Base-by-base conservation (phyloP, 192 early-diverging fungal genomes). In the Linnemannia zychae region DNA sequence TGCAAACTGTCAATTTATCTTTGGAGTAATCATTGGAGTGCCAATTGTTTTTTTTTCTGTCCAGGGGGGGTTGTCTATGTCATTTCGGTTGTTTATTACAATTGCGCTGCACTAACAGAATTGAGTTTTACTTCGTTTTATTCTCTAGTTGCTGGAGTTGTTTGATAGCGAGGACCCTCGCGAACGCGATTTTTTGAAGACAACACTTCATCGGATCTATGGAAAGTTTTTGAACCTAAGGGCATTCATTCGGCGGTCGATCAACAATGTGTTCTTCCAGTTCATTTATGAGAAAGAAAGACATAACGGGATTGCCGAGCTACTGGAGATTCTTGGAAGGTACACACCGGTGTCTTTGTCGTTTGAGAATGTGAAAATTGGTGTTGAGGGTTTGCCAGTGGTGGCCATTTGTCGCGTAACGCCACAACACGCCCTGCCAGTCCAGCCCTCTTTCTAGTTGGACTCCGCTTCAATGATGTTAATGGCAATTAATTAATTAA, bases 91-190 rank as follows among this genome's bases (percentile, higher is more conserved):
- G 24, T 63, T 33, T 60, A 1, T 63, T 44, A 3, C n/a, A 24
- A 31, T 63, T 63, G 57, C 47, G 53, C 48, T 72, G 52, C 44
- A 16, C 76, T 3, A 78, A 78, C 24, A 38, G 50, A 50, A 17
- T 57, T 49, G 28, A 33, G 24, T 75, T 80, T 24, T 4, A 15
- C 34, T 7, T 72, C 15, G 31, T 53, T 36, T 50, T 36, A 9
- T 24, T 69, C 48, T 22, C 50, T 87, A 99, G 97, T 89, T 99
- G 12, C 89, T 99, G 74, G 97, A 98, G 66, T 88, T 99, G 24
- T 99, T 99, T 89, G 98, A 99, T 81, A 96, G 95, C 78, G 98
- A 99, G 88, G 98, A 99, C 89, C 97, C 97, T 17, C 90, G 98
- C 65, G 98, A 99, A 91, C 93, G 98, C 57, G 98, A 99, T 88